These are phyloP conservation scores for Pestalotiopsis sp. DNA, from an alignment of 2,329 filamentous ascomycete genomes.

Conservation along the genomic window DNA sequence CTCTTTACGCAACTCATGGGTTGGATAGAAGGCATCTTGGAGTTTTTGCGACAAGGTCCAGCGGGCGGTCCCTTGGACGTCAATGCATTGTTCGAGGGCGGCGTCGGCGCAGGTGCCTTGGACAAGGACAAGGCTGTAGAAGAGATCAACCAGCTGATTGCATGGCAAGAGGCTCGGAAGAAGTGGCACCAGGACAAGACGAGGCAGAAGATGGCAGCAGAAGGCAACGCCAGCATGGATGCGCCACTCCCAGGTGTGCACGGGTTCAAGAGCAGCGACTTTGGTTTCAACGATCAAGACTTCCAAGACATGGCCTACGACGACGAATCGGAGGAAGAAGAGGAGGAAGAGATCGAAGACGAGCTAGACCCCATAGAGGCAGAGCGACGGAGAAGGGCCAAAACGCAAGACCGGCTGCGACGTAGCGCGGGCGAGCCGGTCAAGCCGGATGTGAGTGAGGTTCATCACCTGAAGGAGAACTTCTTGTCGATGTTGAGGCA, in stretches of 20 bases:
- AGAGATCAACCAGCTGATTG: slow-evolving; percentile 84
- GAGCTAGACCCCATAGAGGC: slow-evolving; percentile 85
- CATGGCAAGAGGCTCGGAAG: slow-evolving; percentile 94
- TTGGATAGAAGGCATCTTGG: slow-evolving; percentile 94
- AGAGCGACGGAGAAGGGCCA: slow-evolving; percentile 76
- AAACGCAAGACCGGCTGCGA: slow-evolving; percentile 78
- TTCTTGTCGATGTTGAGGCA: slow-evolving; percentile 82
- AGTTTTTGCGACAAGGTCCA: slow-evolving; percentile 87
- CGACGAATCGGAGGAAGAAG: slow-evolving; percentile 67
- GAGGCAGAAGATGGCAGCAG: slow-evolving; percentile 96
- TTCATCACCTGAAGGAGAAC: slow-evolving; percentile 76
- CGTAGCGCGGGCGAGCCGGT: slow-evolving; percentile 80
- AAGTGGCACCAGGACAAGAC: slow-evolving; percentile 99
- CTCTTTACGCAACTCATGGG: slow-evolving; percentile 95
- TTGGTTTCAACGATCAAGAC: slow-evolving; percentile 86
- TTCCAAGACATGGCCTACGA: slow-evolving; percentile 84
- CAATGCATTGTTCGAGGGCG: slow-evolving; percentile 88
- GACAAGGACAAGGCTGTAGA: slow-evolving; percentile 71
- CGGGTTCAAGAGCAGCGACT: slow-evolving; percentile 78
- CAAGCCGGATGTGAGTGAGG: slow-evolving; percentile 78
- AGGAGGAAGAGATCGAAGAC: slow-evolving; percentile 72
- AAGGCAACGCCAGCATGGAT: slow-evolving; percentile 56
- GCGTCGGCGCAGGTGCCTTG: slow-evolving; percentile 65
- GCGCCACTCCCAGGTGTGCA: slow-evolving; percentile 52
- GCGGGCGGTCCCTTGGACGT: slow-evolving; percentile 87